Percentiles rank a stretch among this genome's conserved stretches.
Conservation (phyloP, 2,329 filamentous ascomycete genomes). For the Sclerotinia sclerotiorum region DNA sequence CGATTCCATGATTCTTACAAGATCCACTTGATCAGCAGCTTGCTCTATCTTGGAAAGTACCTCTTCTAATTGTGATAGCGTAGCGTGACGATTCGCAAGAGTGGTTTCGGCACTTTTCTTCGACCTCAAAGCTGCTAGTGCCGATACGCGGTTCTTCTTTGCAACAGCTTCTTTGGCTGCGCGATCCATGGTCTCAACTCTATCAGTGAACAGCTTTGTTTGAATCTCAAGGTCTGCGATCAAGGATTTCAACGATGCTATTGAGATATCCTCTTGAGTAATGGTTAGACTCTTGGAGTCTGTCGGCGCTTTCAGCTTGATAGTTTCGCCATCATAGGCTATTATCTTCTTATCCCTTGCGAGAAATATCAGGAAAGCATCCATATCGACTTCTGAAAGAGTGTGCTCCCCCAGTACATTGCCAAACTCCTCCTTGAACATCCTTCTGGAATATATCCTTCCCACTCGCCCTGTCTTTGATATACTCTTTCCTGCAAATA, state of each 20-base stretch:
- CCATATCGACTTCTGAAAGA: conserved; percentile 64
- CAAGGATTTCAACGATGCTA: conserved; percentile 80
- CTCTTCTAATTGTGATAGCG: conserved; percentile 78
- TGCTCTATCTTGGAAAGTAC: conserved; percentile 82
- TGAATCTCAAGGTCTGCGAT: conserved; percentile 73
- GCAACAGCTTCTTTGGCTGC: conserved; percentile 70
- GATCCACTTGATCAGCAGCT: conserved; percentile 78
- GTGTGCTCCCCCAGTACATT: conserved; percentile 50
- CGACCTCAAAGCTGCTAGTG: conserved; percentile 74
- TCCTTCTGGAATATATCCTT: conserved; percentile 64
- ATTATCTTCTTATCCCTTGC: conserved; percentile 63
- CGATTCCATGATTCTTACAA: conserved; percentile 79
- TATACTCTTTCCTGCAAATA: conserved; percentile 49
- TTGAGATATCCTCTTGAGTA: conserved; percentile 74
- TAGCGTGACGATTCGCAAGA: conserved; percentile 68
- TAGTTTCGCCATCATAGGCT: conserved; percentile 62
- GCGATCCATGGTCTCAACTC: conserved; percentile 63
- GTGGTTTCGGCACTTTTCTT: conserved; percentile 80
- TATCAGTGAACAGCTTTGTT: conserved; percentile 63
- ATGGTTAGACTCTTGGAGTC: conserved; percentile 48
- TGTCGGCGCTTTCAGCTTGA: conserved; percentile 69
- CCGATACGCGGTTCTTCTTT: conserved; percentile 71
- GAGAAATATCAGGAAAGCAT: conserved; percentile 68
- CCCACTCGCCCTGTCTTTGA: conserved; percentile 56
- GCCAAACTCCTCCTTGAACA: conserved; percentile 61